Evolutionary conservation across 2,329 filamentous ascomycete genomes (phyloP).

Genomic region (Penicillium aurantiogriseum): DNA sequence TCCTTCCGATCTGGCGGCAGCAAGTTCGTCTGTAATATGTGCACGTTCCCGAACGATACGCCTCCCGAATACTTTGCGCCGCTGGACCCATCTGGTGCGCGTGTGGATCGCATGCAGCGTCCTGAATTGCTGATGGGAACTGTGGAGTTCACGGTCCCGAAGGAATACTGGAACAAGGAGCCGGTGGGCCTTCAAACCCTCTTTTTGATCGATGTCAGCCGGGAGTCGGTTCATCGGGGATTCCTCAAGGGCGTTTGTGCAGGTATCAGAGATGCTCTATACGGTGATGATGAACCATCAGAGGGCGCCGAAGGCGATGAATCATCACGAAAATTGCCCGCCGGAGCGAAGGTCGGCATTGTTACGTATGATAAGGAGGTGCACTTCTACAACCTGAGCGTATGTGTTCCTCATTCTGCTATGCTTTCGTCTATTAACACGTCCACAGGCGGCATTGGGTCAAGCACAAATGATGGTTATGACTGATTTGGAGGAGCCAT

Average conservation of each 20-base stretch:
- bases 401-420: conserved; percentile 47
- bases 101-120: conserved; percentile 82
- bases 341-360: conserved; percentile 85
- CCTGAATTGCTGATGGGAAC: conserved; percentile 89
- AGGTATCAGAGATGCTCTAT: conserved; percentile 80
- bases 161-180: conserved; percentile 97
- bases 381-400: conserved; percentile 94
- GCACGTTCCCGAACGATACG: conserved; percentile 94
- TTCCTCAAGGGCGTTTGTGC: conserved; percentile 89
- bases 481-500: conserved; percentile 95
- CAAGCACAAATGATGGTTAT: conserved; percentile 98
- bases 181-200: conserved; percentile 84
- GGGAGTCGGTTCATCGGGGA: conserved; percentile 86
- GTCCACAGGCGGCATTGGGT: conserved; percentile 64
- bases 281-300: conserved; percentile 61
- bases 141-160: conserved; percentile 93
- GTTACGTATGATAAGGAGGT: conserved; percentile 95
- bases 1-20: conserved; percentile 90
- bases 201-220: conserved; percentile 90
- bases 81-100: conserved; percentile 78
- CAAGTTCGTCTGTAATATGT: conserved; percentile 98
- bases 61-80: conserved; percentile 89
- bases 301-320: conserved; percentile 53
- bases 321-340: conserved; percentile 60
- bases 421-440: conserved; percentile 23